phyloP scores from a whole-genome alignment of 2,329 filamentous ascomycete genomes.

The Monosporascus sp. region DNA sequence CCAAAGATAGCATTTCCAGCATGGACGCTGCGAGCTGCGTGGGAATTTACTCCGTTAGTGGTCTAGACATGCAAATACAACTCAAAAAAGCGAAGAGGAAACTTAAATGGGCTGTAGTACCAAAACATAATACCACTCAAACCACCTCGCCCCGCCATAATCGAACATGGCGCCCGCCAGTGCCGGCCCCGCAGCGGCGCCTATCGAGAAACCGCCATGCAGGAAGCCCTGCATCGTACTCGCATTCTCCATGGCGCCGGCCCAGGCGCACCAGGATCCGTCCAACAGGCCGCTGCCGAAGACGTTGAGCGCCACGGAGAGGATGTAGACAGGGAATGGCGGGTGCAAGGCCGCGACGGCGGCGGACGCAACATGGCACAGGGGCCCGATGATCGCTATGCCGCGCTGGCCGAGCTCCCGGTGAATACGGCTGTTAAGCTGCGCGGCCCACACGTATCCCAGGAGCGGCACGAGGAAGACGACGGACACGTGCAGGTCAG shows the following conservation, averaged over 20 bases:
- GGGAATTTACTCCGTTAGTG: no score
- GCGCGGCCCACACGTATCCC: conserved; percentile 39
- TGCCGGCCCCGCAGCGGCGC: conserved; percentile 33
- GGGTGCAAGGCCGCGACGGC: conserved; percentile 21
- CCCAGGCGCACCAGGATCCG: conserved; percentile 41
- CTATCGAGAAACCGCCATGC: conserved; percentile 34
- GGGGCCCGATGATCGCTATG: conserved; percentile 34
- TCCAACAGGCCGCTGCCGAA: conserved; percentile 37
- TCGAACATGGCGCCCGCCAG: conserved; percentile 27
- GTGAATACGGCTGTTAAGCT: conserved; percentile 34
- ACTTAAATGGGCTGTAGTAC: conserved; percentile 20
- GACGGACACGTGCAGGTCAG: conserved; percentile 37
- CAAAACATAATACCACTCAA: conserved; percentile 32
- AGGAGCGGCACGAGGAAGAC: conserved; percentile 37
- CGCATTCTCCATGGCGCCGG: conserved; percentile 32
- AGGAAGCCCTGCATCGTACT: conserved; percentile 35
- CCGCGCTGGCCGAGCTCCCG: conserved; percentile 34
- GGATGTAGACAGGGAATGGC: conserved; percentile 27
- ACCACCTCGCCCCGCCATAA: conserved; percentile 27
- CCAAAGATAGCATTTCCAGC: conserved; percentile 22
- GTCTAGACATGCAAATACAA: no score
- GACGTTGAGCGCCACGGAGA: conserved; percentile 26
- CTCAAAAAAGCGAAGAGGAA: no score
- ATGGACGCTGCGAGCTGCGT: conserved; percentile 9
- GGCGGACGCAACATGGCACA: conserved; percentile 30